Conservation (phyloP, 805 yeast species). For the Grigorovia jiainica region DNA sequence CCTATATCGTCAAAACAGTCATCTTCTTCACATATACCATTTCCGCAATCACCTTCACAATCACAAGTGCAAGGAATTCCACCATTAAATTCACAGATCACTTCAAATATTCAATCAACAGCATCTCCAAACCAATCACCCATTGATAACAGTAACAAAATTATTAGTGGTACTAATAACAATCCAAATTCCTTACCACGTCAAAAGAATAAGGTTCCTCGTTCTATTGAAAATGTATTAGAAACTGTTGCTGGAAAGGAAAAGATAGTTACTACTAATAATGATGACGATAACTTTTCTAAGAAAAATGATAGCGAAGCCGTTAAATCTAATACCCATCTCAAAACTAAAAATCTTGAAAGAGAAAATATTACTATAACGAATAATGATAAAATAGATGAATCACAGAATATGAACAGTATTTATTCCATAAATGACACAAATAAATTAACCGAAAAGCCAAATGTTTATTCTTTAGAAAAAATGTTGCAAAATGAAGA, state of each 20-base stretch:
- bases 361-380: no score
- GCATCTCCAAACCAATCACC: not conserved
- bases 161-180: no score
- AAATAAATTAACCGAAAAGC: not conserved
- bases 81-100: not conserved
- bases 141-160: no score
- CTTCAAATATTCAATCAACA: not conserved
- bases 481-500: constrained; percentile 19
- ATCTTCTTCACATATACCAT: not conserved
- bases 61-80: not conserved
- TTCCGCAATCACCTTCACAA: not conserved
- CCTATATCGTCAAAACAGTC: not conserved
- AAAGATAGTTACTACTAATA: no score
- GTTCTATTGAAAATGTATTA: not conserved
- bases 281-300: no score
- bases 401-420: no score
- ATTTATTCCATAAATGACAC: not conserved
- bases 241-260: no score
- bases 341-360: no score
- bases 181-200: not conserved
- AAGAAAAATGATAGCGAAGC: no score
- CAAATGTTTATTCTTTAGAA: constrained; percentile 1
- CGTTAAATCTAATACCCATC: no score
- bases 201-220: not conserved
- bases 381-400: no score